Evolutionary conservation across 345 rosid genomes (phyloP).

Genomic region (Camelina neglecta): DNA sequence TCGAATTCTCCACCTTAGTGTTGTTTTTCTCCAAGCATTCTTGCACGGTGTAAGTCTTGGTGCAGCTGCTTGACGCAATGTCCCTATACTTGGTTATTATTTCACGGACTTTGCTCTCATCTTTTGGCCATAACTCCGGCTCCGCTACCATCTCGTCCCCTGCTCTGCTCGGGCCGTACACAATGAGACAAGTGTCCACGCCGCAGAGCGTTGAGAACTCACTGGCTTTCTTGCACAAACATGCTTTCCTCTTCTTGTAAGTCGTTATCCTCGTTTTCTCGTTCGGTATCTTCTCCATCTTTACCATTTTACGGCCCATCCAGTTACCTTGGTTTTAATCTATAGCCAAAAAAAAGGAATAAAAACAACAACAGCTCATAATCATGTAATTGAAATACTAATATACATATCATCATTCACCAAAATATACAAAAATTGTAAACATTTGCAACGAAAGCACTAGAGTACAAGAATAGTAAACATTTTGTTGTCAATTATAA

Average conservation of each 20-base stretch:
- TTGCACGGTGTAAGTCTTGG: constrained; percentile 31
- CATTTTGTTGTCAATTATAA: background rate
- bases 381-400: background rate
- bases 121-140: constrained; percentile 44
- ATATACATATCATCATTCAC: background rate
- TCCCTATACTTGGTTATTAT: constrained; percentile 45
- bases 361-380: background rate
- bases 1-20: constrained; percentile 18
- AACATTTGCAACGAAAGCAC: background rate
- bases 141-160: constrained; percentile 35
- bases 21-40: constrained; percentile 38
- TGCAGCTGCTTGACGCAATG: constrained; percentile 30
- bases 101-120: constrained; percentile 33
- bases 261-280: constrained; percentile 49
- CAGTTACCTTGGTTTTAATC: background rate
- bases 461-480: background rate
- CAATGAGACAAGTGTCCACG: constrained; percentile 47
- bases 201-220: constrained; percentile 52
- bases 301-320: constrained; percentile 49
- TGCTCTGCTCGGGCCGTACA: constrained; percentile 43
- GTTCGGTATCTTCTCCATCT: constrained; percentile 42
- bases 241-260: constrained; percentile 47
- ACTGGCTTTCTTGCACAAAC: constrained; percentile 46
- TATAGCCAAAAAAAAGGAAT: background rate
- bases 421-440: background rate